A percentile compares a stretch with the other conserved stretches of the same genome.
phyloP scores from a whole-genome alignment of 495 filamentous ascomycete species.

The Diplogelasinospora grovesii region DNA sequence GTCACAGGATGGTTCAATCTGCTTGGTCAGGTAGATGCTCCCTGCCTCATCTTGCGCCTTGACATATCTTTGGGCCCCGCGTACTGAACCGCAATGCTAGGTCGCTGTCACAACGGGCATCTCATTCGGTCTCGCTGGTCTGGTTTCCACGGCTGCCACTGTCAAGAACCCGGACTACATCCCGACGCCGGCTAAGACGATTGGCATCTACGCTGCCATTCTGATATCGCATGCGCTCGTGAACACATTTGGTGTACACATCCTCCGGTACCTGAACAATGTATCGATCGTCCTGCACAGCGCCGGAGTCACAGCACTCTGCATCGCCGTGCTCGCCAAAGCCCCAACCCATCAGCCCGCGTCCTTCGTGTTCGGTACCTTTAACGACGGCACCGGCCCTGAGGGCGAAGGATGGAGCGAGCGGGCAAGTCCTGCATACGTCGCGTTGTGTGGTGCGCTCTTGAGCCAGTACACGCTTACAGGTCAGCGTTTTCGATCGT shows the following conservation, averaged over 20 bases:
- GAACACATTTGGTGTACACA: constrained; percentile 54
- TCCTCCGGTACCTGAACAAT: constrained; percentile 55
- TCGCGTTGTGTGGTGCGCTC: constrained; percentile 48
- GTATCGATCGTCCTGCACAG: constrained; percentile 55
- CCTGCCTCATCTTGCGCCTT: neutral
- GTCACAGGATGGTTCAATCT: constrained; percentile 60
- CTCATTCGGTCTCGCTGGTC: constrained; percentile 55
- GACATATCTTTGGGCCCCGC: too few relatives aligned
- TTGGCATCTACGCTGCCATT: constrained; percentile 58
- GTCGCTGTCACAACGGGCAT: constrained; percentile 64
- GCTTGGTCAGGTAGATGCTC: constrained; percentile 38
- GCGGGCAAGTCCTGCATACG: constrained; percentile 35
- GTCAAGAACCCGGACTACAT: constrained; percentile 45
- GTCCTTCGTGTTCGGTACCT: constrained; percentile 51
- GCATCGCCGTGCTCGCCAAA: constrained; percentile 54
- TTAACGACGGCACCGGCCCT: constrained; percentile 47
- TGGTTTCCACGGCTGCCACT: constrained; percentile 53
- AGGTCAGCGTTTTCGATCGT: constrained; percentile 7
- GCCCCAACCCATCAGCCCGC: constrained; percentile 56
- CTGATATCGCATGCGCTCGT: constrained; percentile 49
- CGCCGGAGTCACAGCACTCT: constrained; percentile 48
- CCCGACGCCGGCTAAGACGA: constrained; percentile 45
- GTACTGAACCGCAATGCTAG: neutral
- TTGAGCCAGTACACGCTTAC: constrained; percentile 50
- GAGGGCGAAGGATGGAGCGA: constrained; percentile 44